These are phyloP conservation scores for Tylopilus vinaceipallidus DNA, from an alignment of 768 basidiomycete genomes.

Conservation along the genomic window DNA sequence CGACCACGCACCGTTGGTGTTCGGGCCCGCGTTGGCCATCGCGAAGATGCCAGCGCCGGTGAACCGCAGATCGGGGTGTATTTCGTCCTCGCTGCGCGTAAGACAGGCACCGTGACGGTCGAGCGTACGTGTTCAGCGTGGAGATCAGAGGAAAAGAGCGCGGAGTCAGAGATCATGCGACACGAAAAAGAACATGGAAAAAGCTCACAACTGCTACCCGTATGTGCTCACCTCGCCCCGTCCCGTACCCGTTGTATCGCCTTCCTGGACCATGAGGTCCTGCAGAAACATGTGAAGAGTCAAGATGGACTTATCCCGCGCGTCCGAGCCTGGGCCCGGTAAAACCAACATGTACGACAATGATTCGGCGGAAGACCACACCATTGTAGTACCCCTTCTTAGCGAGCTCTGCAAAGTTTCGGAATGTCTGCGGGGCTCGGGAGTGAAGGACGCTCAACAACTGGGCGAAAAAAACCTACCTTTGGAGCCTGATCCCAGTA, in stretches of 20 bases:
- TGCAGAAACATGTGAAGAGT: slow-evolving; percentile 24
- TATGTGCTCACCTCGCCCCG: slow-evolving; percentile 88
- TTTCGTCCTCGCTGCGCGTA: slow-evolving; percentile 70
- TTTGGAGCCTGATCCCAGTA: slow-evolving; percentile 91
- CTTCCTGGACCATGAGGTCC: slow-evolving; percentile 98
- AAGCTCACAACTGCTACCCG: slow-evolving; percentile 77
- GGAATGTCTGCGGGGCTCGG: slow-evolving; percentile 67
- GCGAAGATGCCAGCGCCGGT: slow-evolving; percentile 97
- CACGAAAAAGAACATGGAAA: neutral
- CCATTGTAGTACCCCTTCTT: slow-evolving; percentile 92
- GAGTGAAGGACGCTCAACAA: too few species aligned
- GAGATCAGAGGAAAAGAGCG: too few species aligned
- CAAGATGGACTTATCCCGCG: too few species aligned
- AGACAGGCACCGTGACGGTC: neutral
- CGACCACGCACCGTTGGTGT: slow-evolving; percentile 63
- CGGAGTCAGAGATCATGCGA: too few species aligned
- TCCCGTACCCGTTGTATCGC: slow-evolving; percentile 95
- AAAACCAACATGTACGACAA: slow-evolving; percentile 54
- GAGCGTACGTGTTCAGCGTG: neutral
- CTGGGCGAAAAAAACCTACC: too few species aligned
- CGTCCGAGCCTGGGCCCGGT: neutral
- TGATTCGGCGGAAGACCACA: slow-evolving; percentile 87
- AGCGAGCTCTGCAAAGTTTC: slow-evolving; percentile 92
- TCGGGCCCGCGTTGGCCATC: slow-evolving; percentile 97
- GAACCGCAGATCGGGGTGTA: slow-evolving; percentile 87